A percentile compares a stretch with the other conserved stretches of the same genome.
phyloP scores from a whole-genome alignment of 148 eudicot genomes.

The Rhododendron williamsianum region DNA sequence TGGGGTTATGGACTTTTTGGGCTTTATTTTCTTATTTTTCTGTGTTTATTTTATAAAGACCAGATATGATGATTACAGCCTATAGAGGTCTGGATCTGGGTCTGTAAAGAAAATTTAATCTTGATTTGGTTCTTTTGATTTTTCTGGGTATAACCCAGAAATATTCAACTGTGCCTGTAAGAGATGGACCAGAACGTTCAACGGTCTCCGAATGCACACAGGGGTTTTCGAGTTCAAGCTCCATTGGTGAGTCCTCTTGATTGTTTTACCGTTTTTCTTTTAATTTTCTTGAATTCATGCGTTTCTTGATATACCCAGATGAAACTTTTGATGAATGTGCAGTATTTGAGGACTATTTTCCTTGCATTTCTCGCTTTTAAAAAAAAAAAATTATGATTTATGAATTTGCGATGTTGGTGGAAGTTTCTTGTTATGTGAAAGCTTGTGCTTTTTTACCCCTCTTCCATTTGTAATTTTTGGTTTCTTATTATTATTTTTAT shows the following conservation, averaged over 20 bases:
- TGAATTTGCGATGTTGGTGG: neutral
- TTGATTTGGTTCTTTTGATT: neutral
- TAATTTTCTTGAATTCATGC: neutral
- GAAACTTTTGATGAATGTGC: slow-evolving; percentile 17
- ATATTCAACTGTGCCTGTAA: neutral
- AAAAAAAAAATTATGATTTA: neutral
- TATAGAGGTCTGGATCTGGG: slow-evolving; percentile 16
- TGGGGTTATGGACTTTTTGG: slow-evolving; percentile 9
- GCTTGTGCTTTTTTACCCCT: neutral
- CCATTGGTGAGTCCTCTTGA: slow-evolving; percentile 52
- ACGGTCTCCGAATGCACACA: slow-evolving; percentile 35
- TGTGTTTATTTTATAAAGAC: neutral
- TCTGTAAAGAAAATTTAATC: neutral
- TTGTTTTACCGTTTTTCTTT: neutral
- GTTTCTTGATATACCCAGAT: slow-evolving; percentile 14
- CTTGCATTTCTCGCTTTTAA: neutral
- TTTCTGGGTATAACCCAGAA: slow-evolving; percentile 9
- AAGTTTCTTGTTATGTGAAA: neutral
- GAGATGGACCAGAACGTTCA: slow-evolving; percentile 41
- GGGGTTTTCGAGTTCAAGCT: slow-evolving; percentile 77
- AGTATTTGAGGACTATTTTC: neutral
- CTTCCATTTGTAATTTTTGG: neutral
- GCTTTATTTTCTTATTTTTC: neutral
- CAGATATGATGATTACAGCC: slow-evolving; percentile 19
- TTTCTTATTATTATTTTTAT: too few species aligned